Evolutionary conservation across 192 early-diverging fungal species (phyloP).

Genomic region (Thamnidium elegans): DNA sequence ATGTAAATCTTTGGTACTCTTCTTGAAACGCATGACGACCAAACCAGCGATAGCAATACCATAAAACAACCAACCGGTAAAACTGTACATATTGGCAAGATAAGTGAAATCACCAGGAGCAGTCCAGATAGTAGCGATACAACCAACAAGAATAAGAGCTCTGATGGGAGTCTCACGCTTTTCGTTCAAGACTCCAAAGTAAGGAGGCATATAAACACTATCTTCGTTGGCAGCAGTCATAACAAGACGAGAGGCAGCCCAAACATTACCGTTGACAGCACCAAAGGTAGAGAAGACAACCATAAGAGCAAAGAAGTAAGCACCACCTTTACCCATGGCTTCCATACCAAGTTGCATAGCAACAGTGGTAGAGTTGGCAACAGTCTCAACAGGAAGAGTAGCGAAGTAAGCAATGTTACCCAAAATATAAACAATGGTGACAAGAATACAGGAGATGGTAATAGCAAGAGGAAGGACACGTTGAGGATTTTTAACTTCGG

Average conservation of each 20-base stretch:
- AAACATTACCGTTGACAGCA: conserved; percentile 71
- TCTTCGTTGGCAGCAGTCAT: conserved; percentile 54
- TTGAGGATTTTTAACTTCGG: conserved; percentile 77
- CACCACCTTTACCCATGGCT: conserved; percentile 60
- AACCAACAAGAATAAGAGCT: conserved; percentile 57
- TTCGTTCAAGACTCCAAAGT: conserved; percentile 55
- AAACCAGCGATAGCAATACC: conserved; percentile 41
- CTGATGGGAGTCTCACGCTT: conserved; percentile 58
- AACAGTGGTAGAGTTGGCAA: conserved; percentile 56
- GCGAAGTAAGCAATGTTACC: conserved; percentile 81
- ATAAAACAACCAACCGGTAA: conserved; percentile 66
- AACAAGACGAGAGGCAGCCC: conserved; percentile 63
- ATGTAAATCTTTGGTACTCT: conserved; percentile 27
- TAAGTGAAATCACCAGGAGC: conserved; percentile 56
- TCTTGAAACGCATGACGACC: conserved; percentile 39
- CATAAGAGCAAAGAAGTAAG: conserved; percentile 62
- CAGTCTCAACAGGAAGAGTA: conserved; percentile 64
- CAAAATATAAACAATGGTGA: conserved; percentile 71
- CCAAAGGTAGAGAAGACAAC: conserved; percentile 71
- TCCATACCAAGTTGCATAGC: conserved; percentile 63
- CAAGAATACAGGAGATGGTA: conserved; percentile 59
- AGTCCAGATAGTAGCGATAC: conserved; percentile 55
- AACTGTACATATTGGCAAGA: conserved; percentile 72
- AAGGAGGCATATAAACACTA: conserved; percentile 57
- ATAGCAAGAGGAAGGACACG: conserved; percentile 72